Base-by-base conservation (phyloP, 805 yeast genomes). In the Myxozyma monticola region DNA sequence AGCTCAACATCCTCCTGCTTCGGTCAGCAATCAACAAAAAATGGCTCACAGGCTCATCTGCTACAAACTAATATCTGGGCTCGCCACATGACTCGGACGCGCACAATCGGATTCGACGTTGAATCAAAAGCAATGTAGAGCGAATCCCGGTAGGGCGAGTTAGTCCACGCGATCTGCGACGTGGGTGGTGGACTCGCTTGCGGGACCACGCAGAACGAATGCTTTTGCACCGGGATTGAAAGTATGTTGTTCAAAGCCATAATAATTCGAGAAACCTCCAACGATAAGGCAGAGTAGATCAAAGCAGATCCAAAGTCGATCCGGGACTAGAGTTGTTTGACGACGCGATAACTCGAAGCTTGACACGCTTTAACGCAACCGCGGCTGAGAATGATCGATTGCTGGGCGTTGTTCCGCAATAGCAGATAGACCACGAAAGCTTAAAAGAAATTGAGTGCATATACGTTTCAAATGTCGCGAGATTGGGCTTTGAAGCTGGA, bases 71-170 rank as follows among this genome's bases (percentile, higher is more conserved):
- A 45, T n/a, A 45, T 24, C 17, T 49, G 42, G 10, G 45, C 24
- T 18, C 45, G 31, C 48, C 47, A 49, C n/a, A 49, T 7, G 5
- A 53, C 41, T 10, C 30, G 48, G 22, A 53, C 24, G 12, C 34
- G 18, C 33, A 28, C 29, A 8, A 21, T 10, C 25, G 7, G 22
- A 9, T 21, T 15, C 26, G 6, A 14, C 15, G 25, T 37, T 18
- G 40, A 49, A 39, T 25, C 39, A 25, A 38, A 54, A 20, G 38
- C 40, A 26, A 51, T 24, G n/a, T 35, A 18, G 15, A 54, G 39
- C 9, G 49, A 34, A 37, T 54, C 59, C 12, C 57, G 37, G 46
- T 54, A 49, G 1, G 59, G 57, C 33, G 57, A 46, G 22, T 48
- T 49, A 6, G 28, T 34, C 59, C 59, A 54, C 8, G 51, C 44